Percentiles rank a stretch among this genome's conserved stretches.
phyloP scores from a whole-genome alignment of 495 filamentous ascomycete species.

The Penicillium paradoxum region DNA sequence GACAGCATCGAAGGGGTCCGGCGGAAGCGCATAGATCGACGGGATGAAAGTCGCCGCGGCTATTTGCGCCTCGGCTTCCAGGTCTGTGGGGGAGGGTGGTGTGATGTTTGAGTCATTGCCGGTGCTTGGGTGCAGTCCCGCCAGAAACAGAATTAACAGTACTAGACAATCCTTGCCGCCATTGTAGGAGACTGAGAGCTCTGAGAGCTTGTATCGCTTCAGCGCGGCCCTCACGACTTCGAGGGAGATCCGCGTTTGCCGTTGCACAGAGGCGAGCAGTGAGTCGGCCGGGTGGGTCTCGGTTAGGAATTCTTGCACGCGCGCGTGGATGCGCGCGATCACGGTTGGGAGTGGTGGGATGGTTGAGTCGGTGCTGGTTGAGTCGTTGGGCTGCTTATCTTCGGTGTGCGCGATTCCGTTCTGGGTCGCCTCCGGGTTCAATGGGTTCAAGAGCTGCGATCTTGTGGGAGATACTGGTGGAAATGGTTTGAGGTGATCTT shows the following conservation, averaged over 20 bases:
- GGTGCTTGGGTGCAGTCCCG: slow-evolving; percentile 46
- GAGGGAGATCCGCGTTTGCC: slow-evolving; percentile 65
- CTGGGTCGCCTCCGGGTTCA: not conserved
- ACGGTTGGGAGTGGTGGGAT: slow-evolving; percentile 35
- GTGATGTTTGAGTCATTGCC: slow-evolving; percentile 2
- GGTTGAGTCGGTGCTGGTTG: not conserved
- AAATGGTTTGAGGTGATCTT: slow-evolving; percentile 6
- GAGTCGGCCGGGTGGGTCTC: slow-evolving; percentile 51
- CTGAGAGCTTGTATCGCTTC: slow-evolving; percentile 61
- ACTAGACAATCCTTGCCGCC: slow-evolving; percentile 98
- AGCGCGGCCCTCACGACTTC: slow-evolving; percentile 69
- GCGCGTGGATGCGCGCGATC: slow-evolving; percentile 57
- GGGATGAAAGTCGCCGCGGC: slow-evolving; percentile 46
- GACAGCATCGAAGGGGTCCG: slow-evolving; percentile 76
- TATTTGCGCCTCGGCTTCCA: slow-evolving; percentile 11
- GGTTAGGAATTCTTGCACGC: slow-evolving; percentile 65
- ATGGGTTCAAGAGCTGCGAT: not conserved
- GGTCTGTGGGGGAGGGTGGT: slow-evolving; percentile 6
- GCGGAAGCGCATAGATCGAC: slow-evolving; percentile 81
- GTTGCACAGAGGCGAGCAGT: slow-evolving; percentile 59
- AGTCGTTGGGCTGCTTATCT: not conserved
- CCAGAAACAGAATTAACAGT: slow-evolving; percentile 82
- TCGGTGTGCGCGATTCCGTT: slow-evolving; percentile 1
- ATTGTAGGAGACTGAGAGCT: slow-evolving; percentile 91
- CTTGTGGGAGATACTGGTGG: not conserved